Evolutionary conservation across 2,329 filamentous ascomycete genomes (phyloP), one percentile per base, ranked within the genome.

Genomic region (Samsoniella hepiali): DNA sequence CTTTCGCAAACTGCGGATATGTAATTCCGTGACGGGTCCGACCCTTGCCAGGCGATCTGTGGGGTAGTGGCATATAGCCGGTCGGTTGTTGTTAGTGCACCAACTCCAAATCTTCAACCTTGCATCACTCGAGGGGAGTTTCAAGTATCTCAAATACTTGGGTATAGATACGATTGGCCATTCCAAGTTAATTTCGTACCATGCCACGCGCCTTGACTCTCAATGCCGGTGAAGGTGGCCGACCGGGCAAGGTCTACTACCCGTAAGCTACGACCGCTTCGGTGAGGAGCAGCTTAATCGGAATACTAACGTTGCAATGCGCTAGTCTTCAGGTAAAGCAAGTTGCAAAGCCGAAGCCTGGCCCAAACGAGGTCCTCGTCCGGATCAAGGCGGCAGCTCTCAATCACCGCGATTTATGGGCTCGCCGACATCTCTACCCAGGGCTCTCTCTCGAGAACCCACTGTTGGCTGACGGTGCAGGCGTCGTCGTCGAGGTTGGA

Each of bases 381-480:
- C 87, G 86, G 70, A 81, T 98, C 71, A 84, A 85, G 44, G 91
- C 93, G 58, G 91, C 89, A 1, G 90, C 94, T 11, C 87, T 98
- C 57, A 98, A 98, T 80, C 94, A 98, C 79, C 90, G 93, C 70
- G 94, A 98, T 75, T 86, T 96, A 68, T 98, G 97, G 79, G 90
- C 96, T 76, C 91, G 94, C 63, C 93, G 95, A 75, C 89, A 93
- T 72, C 86, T 96, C 47, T 98, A 98, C 79, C 94, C 94, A 0
- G 89, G 86, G 68, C 89, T 92, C 59, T 89, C 90, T 8, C 96
- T 96, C 75, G 83, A 85, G 64, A 81, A 88, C 5, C 91, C 94
- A 1, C 79, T 98, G 49, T 83, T 96, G 29, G 87, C 93, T 64
- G 94, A 98, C 73, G 94, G 91, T 67, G 88, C 84, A 68, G 94